Percentiles rank a stretch among this genome's conserved stretches.
Evolutionary conservation across 148 eudicot genomes (phyloP).

Genomic region (Amaranthus hypochondriacus): DNA sequence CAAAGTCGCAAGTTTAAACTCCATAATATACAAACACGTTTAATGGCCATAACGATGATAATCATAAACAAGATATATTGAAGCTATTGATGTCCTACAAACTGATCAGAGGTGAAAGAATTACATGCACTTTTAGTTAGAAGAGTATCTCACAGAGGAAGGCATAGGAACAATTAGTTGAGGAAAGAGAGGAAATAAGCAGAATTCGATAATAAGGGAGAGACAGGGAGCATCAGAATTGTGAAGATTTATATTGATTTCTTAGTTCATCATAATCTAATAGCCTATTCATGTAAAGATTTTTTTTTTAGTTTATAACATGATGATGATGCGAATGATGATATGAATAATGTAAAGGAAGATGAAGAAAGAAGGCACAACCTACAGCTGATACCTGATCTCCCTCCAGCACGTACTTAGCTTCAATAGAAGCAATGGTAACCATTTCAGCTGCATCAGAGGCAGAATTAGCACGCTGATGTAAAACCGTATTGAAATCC

Average conservation of each 20-base stretch:
- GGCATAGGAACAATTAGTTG: too few species aligned
- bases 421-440: constrained; percentile 27
- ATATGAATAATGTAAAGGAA: not conserved
- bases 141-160: too few species aligned
- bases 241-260: too few species aligned
- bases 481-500: constrained; percentile 12
- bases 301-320: too few species aligned
- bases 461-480: not conserved
- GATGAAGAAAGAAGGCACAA: constrained; percentile 51
- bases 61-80: not conserved
- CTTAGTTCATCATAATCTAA: too few species aligned
- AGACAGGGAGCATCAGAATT: too few species aligned
- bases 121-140: too few species aligned
- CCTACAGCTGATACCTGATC: constrained; percentile 89
- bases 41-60: not conserved
- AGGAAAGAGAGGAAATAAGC: too few species aligned
- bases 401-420: constrained; percentile 29
- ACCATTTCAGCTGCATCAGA: constrained; percentile 14
- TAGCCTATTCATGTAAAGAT: too few species aligned
- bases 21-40: not conserved
- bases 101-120: too few species aligned
- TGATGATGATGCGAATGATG: not conserved
- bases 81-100: not conserved
- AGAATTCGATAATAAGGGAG: too few species aligned
- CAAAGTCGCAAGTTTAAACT: constrained; percentile 19